phyloP scores from a whole-genome alignment of 495 filamentous ascomycete genomes.

The Penicillium atrosanguineum region DNA sequence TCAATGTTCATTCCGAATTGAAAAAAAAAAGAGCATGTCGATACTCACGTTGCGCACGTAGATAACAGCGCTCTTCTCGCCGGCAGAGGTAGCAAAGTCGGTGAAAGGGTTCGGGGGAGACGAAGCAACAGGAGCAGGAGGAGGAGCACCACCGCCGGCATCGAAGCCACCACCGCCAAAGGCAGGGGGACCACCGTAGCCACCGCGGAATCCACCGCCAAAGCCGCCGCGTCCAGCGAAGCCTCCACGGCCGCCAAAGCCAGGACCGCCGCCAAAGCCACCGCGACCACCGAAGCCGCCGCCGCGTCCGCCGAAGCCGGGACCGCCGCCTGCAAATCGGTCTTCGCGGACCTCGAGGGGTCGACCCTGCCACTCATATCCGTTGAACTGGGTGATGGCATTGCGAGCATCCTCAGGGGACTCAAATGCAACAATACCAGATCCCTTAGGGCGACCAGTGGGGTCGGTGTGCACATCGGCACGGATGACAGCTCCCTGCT shows the following conservation, averaged over 20 bases:
- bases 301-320: conserved; percentile 47
- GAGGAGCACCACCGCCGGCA: conserved; percentile 22
- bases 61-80: conserved; percentile 78
- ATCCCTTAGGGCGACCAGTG: conserved; percentile 90
- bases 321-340: conserved; percentile 71
- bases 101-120: conserved; percentile 91
- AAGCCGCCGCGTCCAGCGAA: conserved; percentile 34
- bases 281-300: conserved; percentile 40
- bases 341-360: conserved; percentile 93
- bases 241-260: conserved; percentile 35
- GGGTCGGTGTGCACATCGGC: conserved; percentile 93
- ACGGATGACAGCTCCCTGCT: conserved; percentile 80
- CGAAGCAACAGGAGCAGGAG: conserved; percentile 29
- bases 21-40: neutral
- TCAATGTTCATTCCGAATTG: conserved; percentile 8
- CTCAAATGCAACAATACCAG: conserved; percentile 96
- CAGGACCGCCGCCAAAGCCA: conserved; percentile 29
- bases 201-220: conserved; percentile 36
- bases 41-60: conserved; percentile 93
- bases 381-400: conserved; percentile 95
- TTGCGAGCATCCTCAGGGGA: conserved; percentile 90
- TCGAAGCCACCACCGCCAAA: conserved; percentile 37
- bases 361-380: conserved; percentile 97
- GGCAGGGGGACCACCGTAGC: conserved; percentile 6
- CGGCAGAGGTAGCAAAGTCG: conserved; percentile 85